Base-by-base conservation (phyloP, 305 asterid genomes). In the Plantago coronopus region DNA sequence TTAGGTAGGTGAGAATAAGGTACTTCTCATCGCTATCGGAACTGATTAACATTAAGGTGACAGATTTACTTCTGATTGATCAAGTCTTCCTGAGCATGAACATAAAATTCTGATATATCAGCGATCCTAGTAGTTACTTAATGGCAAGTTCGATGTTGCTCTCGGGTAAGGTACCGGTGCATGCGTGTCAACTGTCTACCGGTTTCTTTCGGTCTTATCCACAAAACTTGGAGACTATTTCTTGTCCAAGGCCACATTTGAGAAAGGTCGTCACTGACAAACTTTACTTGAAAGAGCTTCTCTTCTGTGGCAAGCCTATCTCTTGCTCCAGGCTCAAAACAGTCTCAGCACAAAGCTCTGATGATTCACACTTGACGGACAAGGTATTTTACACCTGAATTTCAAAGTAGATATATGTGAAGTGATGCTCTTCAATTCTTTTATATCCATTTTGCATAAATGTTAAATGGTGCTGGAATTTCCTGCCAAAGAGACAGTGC, bases 111-210 rank as follows among this genome's bases (percentile, higher is more conserved):
- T 73, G 67, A 63, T 64, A 43, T 43, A 61, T 57, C 51, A 37
- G 42, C 49, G 19, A 16, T 44, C 12, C 14, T 43, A 71, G 64
- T 60, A 71, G 64, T 60, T 67, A 65, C 59, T 67, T 71, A 68
- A 84, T 84, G 95, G 84, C 84, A 66, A 59, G 74, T 71, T 59
- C 83, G 20, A 59, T 79, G 68, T 61, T 74, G 66, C 74, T 81
- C 21, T 64, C 66, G 74, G 67, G 79, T 54, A 77, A 75, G 77
- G 71, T 73, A n/a, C 83, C 87, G 2, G 43, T 69, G 72, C 68
- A 49, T 19, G 43, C 67, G 56, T 68, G 47, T 61, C 78, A 53
- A 50, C 73, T 67, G 58, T 69, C 77, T 54, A 73, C 56, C 29
- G 37, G 61, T 64, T 53, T 62, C 56, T 57, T 75, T 46, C 22